Base-by-base conservation (phyloP, 306 rosid genomes). In the Macrotyloma uniflorum region DNA sequence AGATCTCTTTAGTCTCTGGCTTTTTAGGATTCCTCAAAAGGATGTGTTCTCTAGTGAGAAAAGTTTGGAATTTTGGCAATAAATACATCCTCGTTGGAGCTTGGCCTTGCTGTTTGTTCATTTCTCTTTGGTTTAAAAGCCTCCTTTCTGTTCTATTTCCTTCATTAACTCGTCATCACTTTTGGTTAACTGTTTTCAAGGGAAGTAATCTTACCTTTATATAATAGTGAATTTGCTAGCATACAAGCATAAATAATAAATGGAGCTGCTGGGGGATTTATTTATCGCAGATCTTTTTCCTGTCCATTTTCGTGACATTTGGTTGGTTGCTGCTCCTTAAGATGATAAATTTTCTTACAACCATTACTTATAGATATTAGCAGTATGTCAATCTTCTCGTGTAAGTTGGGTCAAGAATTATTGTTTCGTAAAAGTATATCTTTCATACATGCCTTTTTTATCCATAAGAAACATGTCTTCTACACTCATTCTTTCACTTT, bases 71-170 rank as follows among this genome's bases (percentile, higher is more conserved):
- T 46, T 66, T 24, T 32, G 5, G 47, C 6, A 16, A 5, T 45
- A 64, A 53, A 57, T 74, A 58, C 30, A 22, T 63, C 30, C 68
- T 40, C 16, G 11, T 50, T 58, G 26, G 18, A 18, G 62, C 67
- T 40, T 20, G 43, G 59, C 72, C 51, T 19, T 61, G 51, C 69
- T 28, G 57, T 61, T 19, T 77, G 53, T 70, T 62, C 26, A 14
- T 61, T 70, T 70, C 57, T 23, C 45, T 40, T 76, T 46, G 50
- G 53, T 70, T 75, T 75, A 33, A 11, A 67, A 75, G 73, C 40
- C 42, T 26, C 40, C 67, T 81, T 55, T 67, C 28, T 67, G 45
- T 43, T 45, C 19, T 22, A 28, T 40, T 49, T 19, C 43, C 55
- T 16, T 67, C 18, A 58, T 43, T n/a, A 43, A 32, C 32, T 4